phyloP scores from a whole-genome alignment of 1,284 basidiomycete species.

The Trichosporon ovoides region DNA sequence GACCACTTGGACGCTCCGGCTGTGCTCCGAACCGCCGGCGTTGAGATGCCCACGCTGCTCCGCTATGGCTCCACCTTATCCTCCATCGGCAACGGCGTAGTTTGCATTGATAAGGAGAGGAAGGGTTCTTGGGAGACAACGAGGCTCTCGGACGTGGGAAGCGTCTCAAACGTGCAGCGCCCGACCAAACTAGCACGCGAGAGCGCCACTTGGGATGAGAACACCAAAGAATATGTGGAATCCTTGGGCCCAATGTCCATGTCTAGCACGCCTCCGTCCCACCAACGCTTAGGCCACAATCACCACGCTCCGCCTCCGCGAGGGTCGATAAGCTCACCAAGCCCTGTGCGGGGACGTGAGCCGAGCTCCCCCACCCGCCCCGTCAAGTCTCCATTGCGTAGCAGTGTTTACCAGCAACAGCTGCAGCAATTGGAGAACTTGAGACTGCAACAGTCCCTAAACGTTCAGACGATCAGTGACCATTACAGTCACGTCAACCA shows the following conservation, averaged over 20 bases:
- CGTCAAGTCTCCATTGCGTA: neutral
- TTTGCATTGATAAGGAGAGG: neutral
- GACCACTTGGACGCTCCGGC: neutral
- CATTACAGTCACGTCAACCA: neutral
- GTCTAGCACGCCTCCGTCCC: neutral
- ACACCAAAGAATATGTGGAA: constrained; percentile 1
- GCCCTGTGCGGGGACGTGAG: neutral
- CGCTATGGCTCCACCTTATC: neutral
- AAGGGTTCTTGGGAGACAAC: constrained; percentile 1
- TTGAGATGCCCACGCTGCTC: neutral
- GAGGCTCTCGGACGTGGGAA: neutral
- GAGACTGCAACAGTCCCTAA: neutral
- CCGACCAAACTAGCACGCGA: neutral
- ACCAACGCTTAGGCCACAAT: neutral
- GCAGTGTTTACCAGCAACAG: neutral
- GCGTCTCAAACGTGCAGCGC: neutral
- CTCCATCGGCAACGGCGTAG: constrained; percentile 1
- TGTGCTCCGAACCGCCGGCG: neutral
- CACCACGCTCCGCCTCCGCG: neutral
- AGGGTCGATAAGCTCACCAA: neutral
- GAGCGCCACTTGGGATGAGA: neutral
- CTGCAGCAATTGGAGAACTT: neutral
- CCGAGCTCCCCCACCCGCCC: neutral
- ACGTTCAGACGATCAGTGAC: constrained; percentile 1
- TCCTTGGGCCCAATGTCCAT: neutral